A percentile compares a stretch with the other conserved stretches of the same genome.
These are phyloP conservation scores for Arctostaphylos glauca DNA, from an alignment of 148 eudicot genomes.

Conservation along the genomic window DNA sequence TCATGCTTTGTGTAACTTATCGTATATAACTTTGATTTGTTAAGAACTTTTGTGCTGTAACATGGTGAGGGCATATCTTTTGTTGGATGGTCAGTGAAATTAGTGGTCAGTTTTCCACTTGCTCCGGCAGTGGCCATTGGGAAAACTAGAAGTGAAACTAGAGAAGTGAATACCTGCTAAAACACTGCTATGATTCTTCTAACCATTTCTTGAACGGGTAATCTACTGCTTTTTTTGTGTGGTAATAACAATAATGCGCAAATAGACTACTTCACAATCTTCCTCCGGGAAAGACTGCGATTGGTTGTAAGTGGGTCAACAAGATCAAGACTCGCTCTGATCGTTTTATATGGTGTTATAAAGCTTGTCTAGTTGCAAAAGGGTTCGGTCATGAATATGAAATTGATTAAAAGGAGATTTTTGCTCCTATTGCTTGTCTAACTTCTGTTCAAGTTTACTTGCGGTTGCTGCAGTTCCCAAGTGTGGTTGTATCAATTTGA, in stretches of 20 bases:
- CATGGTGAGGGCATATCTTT: neutral
- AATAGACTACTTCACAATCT: neutral
- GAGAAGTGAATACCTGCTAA: neutral
- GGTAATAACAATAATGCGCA: too few species aligned
- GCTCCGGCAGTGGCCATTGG: neutral
- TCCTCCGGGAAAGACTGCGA: neutral
- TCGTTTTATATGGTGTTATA: neutral
- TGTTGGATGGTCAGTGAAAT: neutral
- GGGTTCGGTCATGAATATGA: neutral
- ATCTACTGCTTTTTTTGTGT: neutral
- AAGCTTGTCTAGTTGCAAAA: neutral
- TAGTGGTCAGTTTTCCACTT: neutral
- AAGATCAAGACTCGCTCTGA: neutral
- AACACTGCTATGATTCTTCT: constrained; percentile 20
- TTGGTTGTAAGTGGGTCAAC: neutral
- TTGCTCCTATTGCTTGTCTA: neutral
- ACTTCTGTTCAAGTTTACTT: neutral
- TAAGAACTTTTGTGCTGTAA: neutral
- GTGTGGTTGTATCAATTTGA: neutral
- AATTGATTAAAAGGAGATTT: neutral
- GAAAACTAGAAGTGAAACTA: neutral
- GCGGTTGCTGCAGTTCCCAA: neutral
- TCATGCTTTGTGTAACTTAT: neutral
- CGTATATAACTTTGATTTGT: neutral
- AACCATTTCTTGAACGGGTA: constrained; percentile 25